Evolutionary conservation across 1,139 yeast genomes (phyloP).

Genomic region (Fermentozyma sake): DNA sequence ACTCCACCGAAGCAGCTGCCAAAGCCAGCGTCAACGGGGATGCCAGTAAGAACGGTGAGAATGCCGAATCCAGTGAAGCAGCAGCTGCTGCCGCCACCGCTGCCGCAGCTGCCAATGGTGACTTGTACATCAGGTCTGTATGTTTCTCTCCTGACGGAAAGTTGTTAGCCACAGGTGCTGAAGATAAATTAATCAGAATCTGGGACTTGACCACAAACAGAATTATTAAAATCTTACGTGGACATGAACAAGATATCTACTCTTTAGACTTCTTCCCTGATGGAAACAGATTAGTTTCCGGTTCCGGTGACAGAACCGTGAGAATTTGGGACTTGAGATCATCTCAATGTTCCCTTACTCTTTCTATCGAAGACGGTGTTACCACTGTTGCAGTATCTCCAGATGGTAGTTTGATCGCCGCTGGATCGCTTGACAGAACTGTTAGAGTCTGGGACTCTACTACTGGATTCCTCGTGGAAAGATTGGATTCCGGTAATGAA

Average conservation of each 20-base stretch:
- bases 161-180: conserved; percentile 95
- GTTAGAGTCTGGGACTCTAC: conserved; percentile 97
- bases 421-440: conserved; percentile 92
- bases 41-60: conserved; percentile 10
- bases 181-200: conserved; percentile 91
- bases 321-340: conserved; percentile 94
- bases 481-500: conserved; percentile 86
- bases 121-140: conserved; percentile 88
- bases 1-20: conserved; percentile 34
- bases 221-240: conserved; percentile 81
- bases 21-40: conserved; percentile 18
- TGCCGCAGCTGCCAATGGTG: conserved; percentile 56
- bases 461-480: conserved; percentile 88
- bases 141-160: conserved; percentile 97
- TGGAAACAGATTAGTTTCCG: conserved; percentile 90
- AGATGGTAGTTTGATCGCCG: conserved; percentile 91
- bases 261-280: conserved; percentile 94
- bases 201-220: conserved; percentile 92
- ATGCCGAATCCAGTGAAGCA: conserved; percentile 19
- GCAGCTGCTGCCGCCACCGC: conserved; percentile 21
- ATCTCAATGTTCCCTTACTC: conserved; percentile 85
- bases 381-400: conserved; percentile 97
- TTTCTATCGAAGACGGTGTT: conserved; percentile 94
- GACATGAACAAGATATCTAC: conserved; percentile 97
- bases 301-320: conserved; percentile 95